phyloP scores from a whole-genome alignment of 345 rosid genomes.

The Rhizophora mangle region DNA sequence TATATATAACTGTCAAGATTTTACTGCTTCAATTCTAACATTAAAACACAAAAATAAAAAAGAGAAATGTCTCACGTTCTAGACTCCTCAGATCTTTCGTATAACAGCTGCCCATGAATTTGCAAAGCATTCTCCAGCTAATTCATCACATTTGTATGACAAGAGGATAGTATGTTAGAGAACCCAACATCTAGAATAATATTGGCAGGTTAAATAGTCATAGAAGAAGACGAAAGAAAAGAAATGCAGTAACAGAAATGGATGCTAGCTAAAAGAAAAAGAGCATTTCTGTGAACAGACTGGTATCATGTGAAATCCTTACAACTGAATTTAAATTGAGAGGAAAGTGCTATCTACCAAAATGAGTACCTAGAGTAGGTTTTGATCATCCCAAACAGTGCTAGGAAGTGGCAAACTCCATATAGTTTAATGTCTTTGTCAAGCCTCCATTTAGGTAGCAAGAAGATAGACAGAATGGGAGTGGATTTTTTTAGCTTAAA shows the following conservation, averaged over 20 bases:
- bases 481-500: not conserved
- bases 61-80: conserved; percentile 26
- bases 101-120: conserved; percentile 28
- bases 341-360: not conserved
- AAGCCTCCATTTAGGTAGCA: not conserved
- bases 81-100: conserved; percentile 26
- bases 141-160: not conserved
- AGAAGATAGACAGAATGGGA: not conserved
- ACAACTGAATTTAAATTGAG: not conserved
- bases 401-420: not conserved
- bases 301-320: not conserved
- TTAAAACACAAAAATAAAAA: not conserved
- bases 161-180: too few species aligned
- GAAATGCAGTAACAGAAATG: too few species aligned
- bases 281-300: too few species aligned
- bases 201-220: too few species aligned
- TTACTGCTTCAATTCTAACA: not conserved
- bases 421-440: too few species aligned
- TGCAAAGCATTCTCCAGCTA: conserved; percentile 1
- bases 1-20: not conserved
- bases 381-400: not conserved
- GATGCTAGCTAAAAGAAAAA: too few species aligned
- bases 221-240: too few species aligned
- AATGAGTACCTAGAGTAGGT: not conserved
- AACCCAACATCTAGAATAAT: too few species aligned